Evolutionary conservation across 2,329 filamentous ascomycete species (phyloP), one percentile per base, ranked within the genome.

Genomic region (Rhexocercosporidium sp.): DNA sequence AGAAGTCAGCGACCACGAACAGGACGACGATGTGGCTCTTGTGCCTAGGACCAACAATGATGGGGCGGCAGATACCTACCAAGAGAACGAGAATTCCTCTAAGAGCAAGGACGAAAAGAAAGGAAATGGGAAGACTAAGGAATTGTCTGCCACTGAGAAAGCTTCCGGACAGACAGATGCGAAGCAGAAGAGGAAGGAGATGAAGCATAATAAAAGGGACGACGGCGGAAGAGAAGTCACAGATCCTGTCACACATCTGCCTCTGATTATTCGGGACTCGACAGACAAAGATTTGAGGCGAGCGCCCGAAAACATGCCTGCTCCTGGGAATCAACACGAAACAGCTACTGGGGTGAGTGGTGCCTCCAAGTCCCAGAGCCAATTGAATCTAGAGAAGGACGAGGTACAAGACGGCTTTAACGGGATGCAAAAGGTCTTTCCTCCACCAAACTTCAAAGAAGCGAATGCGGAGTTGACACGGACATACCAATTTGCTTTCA

Each of bases 211-310:
- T 27, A 68, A 69, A 47, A 57, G 69, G 27, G 64, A 70, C 59
- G 66, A 71, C 57, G 70, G 71, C 20, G 72, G 69, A 11, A 81
- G 85, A 63, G 80, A 85, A 71, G 85, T 88, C 29, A 88, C 85
- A n/a, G 86, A 88, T 73, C 86, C 85, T 0, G 80, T 88, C 56
- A 88, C 86, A 4, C 86, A 88, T 79, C 77, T 88, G 18, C 85
- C 85, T 5, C 81, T 88, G 31, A 78, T 78, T 27, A 86, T 88
- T 41, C 84, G 85, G 72, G 86, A 88, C 69, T 85, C 83, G 61
- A 87, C 85, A 0, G 76, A 77, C 27, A 81, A 83, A 37, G 84
- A 86, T 65, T 73, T 88, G 37, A 80, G 84, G 67, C 77, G 73
- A 54, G 77, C 61, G 78, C 80, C 27, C 76, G 80, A 39, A 54